These are phyloP conservation scores for Ormosia semicastrata DNA, from an alignment of 306 rosid species.

Conservation along the genomic window DNA sequence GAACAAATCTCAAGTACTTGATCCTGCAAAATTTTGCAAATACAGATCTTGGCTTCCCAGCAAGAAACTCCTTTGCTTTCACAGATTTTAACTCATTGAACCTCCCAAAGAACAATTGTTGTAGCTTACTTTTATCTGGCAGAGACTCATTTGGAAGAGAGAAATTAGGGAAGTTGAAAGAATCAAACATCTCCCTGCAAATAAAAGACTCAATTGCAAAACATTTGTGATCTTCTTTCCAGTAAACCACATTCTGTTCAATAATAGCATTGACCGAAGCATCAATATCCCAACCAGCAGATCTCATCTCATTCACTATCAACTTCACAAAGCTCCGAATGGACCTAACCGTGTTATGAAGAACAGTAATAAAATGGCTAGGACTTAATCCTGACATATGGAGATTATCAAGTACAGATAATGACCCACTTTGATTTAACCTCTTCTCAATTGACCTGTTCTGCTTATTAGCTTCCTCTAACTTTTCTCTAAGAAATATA, in stretches of 20 bases:
- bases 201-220: constrained; percentile 74
- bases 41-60: constrained; percentile 48
- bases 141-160: constrained; percentile 43
- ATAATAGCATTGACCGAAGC: constrained; percentile 58
- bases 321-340: constrained; percentile 60
- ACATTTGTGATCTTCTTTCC: constrained; percentile 72
- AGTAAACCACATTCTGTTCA: constrained; percentile 43
- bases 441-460: constrained; percentile 64
- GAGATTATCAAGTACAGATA: constrained; percentile 56
- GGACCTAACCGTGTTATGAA: constrained; percentile 55
- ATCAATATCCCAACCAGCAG: constrained; percentile 66
- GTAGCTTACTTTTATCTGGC: constrained; percentile 36
- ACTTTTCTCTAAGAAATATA: constrained; percentile 60
- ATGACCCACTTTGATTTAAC: constrained; percentile 64
- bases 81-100: constrained; percentile 51
- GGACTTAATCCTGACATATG: constrained; percentile 61
- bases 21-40: constrained; percentile 63
- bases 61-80: constrained; percentile 51
- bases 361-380: constrained; percentile 59
- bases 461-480: constrained; percentile 56
- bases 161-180: constrained; percentile 66
- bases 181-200: constrained; percentile 76
- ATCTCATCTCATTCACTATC: constrained; percentile 68
- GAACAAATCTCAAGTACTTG: constrained; percentile 55
- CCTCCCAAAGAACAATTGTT: constrained; percentile 40